Evolutionary conservation across 345 rosid genomes (phyloP).

Genomic region (Euphorbia lathyris): DNA sequence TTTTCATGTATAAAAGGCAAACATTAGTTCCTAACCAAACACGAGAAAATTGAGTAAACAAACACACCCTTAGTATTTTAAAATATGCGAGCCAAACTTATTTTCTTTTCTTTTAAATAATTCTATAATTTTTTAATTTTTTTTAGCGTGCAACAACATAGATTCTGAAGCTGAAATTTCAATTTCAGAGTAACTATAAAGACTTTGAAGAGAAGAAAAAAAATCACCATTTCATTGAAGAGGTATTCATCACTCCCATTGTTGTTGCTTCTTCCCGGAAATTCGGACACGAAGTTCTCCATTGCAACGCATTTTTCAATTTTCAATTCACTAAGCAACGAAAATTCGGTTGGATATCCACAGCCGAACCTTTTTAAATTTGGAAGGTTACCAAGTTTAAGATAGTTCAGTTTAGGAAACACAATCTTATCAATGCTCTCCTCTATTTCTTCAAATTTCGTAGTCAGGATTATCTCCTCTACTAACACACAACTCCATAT

Average conservation of each 20-base stretch:
- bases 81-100: too few species aligned
- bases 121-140: too few species aligned
- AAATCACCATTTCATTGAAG: background rate
- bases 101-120: too few species aligned
- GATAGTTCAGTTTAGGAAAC: background rate
- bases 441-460: background rate
- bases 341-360: slow-evolving; percentile 6
- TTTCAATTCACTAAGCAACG: background rate
- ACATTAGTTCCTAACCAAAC: too few species aligned
- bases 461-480: slow-evolving; percentile 6
- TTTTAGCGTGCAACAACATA: too few species aligned
- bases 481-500: background rate
- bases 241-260: background rate
- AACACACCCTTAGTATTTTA: too few species aligned
- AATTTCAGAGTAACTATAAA: too few species aligned
- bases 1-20: too few species aligned
- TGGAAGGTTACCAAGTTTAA: background rate
- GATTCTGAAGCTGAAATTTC: too few species aligned
- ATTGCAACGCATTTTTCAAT: background rate
- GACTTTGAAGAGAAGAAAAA: background rate
- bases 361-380: background rate
- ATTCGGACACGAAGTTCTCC: background rate
- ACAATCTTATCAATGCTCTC: background rate
- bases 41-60: too few species aligned
- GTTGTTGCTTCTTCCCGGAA: background rate